A percentile compares a stretch with the other conserved stretches of the same genome.
Evolutionary conservation across 768 basidiomycete genomes (phyloP).

Genomic region (Clitopilus passeckerianus): DNA sequence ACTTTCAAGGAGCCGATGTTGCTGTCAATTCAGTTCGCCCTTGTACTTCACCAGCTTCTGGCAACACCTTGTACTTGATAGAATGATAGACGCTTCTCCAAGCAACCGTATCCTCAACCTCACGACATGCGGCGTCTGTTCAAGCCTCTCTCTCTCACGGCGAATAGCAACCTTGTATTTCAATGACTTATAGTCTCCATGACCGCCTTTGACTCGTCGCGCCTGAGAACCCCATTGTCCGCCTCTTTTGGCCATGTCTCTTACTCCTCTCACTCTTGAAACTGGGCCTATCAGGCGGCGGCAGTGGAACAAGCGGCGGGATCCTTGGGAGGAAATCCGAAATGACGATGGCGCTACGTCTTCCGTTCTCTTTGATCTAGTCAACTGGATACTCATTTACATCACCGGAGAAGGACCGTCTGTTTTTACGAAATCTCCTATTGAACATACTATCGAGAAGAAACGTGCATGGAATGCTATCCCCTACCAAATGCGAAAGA

Average conservation of each 20-base stretch:
- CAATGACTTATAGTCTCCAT: background rate
- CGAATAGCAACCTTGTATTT: background rate
- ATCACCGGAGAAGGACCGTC: constrained; percentile 6
- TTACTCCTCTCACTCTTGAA: background rate
- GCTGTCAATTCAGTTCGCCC: background rate
- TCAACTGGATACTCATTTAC: background rate
- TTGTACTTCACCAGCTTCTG: background rate
- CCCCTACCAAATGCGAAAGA: background rate
- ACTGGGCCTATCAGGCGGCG: background rate
- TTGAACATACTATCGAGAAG: constrained; percentile 2
- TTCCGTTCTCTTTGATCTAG: background rate
- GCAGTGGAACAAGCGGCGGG: background rate
- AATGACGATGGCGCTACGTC: background rate
- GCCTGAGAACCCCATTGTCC: background rate
- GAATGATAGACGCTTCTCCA: background rate
- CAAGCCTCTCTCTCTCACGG: background rate
- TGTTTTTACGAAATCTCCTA: constrained; percentile 6
- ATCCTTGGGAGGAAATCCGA: background rate
- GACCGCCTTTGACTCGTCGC: background rate
- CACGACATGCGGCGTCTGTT: background rate
- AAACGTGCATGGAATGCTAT: background rate
- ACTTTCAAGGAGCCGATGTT: background rate
- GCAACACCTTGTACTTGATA: background rate
- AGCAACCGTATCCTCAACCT: background rate
- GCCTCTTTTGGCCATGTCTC: background rate